phyloP scores from a whole-genome alignment of 805 yeast genomes.

The Saccharomycopsis capsularis region DNA sequence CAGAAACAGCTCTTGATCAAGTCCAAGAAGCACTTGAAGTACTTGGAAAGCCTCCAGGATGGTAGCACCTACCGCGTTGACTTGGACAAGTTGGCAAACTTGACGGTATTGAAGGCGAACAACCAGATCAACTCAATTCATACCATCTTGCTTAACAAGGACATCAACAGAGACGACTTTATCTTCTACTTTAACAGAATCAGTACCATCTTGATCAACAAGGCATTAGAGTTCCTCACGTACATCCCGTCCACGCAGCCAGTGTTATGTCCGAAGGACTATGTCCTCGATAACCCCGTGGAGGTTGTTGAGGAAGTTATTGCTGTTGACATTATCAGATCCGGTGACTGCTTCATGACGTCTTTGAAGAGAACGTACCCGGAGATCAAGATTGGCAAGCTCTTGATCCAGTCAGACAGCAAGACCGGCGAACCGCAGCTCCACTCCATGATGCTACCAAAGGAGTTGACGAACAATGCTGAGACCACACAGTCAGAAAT shows the following conservation, averaged over 20 bases:
- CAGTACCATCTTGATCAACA: constrained; percentile 61
- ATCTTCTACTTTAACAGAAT: constrained; percentile 81
- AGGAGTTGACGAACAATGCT: constrained; percentile 23
- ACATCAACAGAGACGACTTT: constrained; percentile 64
- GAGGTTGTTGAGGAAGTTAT: constrained; percentile 39
- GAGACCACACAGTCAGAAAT: constrained; percentile 18
- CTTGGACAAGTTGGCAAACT: constrained; percentile 41
- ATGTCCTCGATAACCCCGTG: constrained; percentile 10
- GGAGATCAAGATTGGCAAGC: constrained; percentile 71
- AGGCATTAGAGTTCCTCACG: constrained; percentile 49
- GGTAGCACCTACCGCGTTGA: constrained; percentile 14
- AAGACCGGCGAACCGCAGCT: constrained; percentile 91
- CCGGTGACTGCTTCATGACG: constrained; percentile 88
- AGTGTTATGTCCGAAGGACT: constrained; percentile 9
- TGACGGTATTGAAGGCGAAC: constrained; percentile 33
- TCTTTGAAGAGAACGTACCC: constrained; percentile 74
- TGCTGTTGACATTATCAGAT: constrained; percentile 76
- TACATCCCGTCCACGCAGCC: constrained; percentile 4
- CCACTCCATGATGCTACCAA: constrained; percentile 73
- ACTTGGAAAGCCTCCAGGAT: constrained; percentile 44
- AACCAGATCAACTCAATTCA: constrained; percentile 69
- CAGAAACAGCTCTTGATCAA: constrained; percentile 60
- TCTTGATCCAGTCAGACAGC: constrained; percentile 82
- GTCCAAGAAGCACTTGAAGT: constrained; percentile 59
- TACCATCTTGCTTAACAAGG: constrained; percentile 55